Base-by-base conservation (phyloP, 2,329 filamentous ascomycete genomes). In the Colletotrichum ledebouriae region DNA sequence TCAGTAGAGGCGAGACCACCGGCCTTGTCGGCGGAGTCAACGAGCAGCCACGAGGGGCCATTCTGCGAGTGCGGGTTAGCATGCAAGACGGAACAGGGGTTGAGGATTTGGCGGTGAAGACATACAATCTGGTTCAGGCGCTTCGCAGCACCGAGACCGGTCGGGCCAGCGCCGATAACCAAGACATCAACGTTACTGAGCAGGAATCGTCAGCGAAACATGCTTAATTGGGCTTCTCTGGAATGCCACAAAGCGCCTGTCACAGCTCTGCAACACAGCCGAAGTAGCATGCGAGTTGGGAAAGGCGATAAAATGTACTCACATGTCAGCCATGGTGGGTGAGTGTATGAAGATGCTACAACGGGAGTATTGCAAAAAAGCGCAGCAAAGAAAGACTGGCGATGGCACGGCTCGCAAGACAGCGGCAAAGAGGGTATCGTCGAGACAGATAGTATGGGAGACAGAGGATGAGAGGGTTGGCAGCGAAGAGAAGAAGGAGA, bases 1-100 rank as follows among this genome's bases (percentile, higher is more conserved):
- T 99, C 96, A 70, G 96, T 99, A 60, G 94, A 94, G 74, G 96
- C 96, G 76, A 99, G 91, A 86, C 96, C 96, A 81, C 96, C 96
- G 56, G 96, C 94, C 76, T 90, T 96, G 81, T 97, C 91, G 78
- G 92, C 94, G 66, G 92, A 91, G 83, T 99, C 96, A 73, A 98
- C 86, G 77, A 99, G 97, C 86, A 98, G 80, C 96, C 96, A 99
- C 78, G 94, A 98, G 75, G 94, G 92, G 73, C 91, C 92, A 78
- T 97, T 87, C 95, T 98, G 76, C 64, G 33, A 29, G 13, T 20
- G 17, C 66, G 7, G 17, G 34, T 71, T 59, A 71, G 63, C 47
- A 44, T 61, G 25, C 29, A 37, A 20, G 12, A 17, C 20, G n/a
- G 70, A 56, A 61, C 56, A 29, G 59, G 60, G 22, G 22, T n/a